Conservation (phyloP, 352 stramenopile species). For the Pythium biforme region DNA sequence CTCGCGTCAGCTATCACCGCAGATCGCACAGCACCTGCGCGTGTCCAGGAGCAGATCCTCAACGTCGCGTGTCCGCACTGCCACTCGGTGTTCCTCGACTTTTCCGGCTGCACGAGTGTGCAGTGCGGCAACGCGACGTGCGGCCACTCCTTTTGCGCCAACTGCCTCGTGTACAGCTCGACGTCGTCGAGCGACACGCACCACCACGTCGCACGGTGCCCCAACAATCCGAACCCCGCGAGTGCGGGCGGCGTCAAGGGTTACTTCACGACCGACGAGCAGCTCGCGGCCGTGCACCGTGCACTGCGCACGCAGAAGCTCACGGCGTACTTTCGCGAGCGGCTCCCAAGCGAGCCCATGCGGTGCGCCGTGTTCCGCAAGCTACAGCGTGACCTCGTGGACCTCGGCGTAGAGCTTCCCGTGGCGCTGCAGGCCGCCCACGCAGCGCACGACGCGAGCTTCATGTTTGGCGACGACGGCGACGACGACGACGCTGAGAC, state of each 20-base stretch:
- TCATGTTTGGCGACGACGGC: constrained; percentile 2
- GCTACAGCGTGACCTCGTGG: constrained; percentile 10
- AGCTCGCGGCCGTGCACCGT: constrained; percentile 12
- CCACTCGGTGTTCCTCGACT: constrained; percentile 27
- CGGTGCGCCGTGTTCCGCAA: constrained; percentile 7
- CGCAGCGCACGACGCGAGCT: not conserved
- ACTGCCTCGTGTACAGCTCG: constrained; percentile 25
- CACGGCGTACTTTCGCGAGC: constrained; percentile 5
- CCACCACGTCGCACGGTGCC: constrained; percentile 20
- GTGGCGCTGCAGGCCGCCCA: constrained; percentile 1
- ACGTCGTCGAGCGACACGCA: constrained; percentile 23
- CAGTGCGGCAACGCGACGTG: constrained; percentile 28
- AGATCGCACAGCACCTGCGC: constrained; percentile 16
- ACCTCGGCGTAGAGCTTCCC: constrained; percentile 14
- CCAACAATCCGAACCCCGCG: constrained; percentile 16
- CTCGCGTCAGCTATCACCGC: not conserved
- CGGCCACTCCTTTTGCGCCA: constrained; percentile 27
- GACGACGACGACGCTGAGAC: constrained; percentile 6
- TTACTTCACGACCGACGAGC: constrained; percentile 16
- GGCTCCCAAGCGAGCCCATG: constrained; percentile 2
- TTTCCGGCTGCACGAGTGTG: constrained; percentile 29
- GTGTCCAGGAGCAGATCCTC: constrained; percentile 27
- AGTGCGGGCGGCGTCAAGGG: constrained; percentile 8
- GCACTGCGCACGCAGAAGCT: constrained; percentile 17
- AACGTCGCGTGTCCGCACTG: constrained; percentile 31